Base-by-base conservation (phyloP, 306 rosid species). In the Cucurbita moschata region DNA sequence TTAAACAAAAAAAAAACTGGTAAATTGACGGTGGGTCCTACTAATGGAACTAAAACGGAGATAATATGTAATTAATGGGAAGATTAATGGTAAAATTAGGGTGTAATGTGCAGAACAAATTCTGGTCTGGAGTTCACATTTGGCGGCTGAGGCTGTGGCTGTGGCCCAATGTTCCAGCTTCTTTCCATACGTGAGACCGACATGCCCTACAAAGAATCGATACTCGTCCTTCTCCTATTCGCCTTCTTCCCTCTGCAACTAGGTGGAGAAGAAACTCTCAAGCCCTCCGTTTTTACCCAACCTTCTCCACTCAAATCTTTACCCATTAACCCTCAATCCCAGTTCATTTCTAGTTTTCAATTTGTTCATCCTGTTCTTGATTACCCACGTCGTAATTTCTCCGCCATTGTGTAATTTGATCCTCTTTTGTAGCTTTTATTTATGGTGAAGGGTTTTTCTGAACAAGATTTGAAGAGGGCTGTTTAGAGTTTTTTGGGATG, bases 211-310 rank as follows among this genome's bases (percentile, higher is more conserved):
- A 3, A 1, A 19, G 72, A 44, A 42, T 66, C 72, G 39, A 66
- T 43, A 44, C 37, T 65, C 30, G 6, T 38, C 50, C 7, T n/a
- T 9, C 50, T 39, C 23, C 72, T 3, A 44, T 47, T 68, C 73
- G 21, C 42, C 50, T 69, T 69, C 74, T 69, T 69, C 58, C 30
- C 73, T 47, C 73, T 68, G 38, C 73, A 26, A 68, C 23, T 49
- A 23, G 14, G 74, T 51, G 59, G 74, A 69, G 74, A 49, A 69
- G 74, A 14, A 69, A 69, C 59, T 26, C 74, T 56, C 54, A 4
- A 62, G 14, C 2, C 72, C 51, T 65, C 19, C 35, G 4, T 65
- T 42, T 40, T 38, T 8, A 16, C 0, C 21, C 5, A 58, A 21
- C 5, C 12, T 61, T 57, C 65, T n/a, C 40, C 65, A 23, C 13